phyloP scores from a whole-genome alignment of 306 rosid genomes.

The Prunus mongolica region DNA sequence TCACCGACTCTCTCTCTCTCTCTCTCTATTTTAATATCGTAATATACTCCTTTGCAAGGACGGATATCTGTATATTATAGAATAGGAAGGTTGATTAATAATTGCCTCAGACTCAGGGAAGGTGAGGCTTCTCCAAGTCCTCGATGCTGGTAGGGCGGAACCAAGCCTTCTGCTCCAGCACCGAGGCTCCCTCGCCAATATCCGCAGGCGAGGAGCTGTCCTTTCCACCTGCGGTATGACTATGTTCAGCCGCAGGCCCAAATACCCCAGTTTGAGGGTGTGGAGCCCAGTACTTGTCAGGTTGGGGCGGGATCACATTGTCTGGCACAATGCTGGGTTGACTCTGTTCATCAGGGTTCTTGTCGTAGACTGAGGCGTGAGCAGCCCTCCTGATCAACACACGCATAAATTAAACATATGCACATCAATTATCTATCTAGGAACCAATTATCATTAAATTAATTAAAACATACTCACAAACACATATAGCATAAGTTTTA shows the following conservation, averaged over 20 bases:
- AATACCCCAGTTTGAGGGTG: constrained; percentile 89
- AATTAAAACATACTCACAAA: background rate
- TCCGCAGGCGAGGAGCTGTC: constrained; percentile 4
- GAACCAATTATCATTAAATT: too few species aligned
- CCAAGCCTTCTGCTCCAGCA: constrained; percentile 87
- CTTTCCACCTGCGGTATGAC: constrained; percentile 12
- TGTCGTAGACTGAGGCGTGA: constrained; percentile 67
- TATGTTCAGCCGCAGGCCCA: constrained; percentile 53
- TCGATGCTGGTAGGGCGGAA: constrained; percentile 81
- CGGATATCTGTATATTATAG: background rate
- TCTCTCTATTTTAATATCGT: background rate
- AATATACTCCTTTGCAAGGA: background rate
- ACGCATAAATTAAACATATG: background rate
- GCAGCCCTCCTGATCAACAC: constrained; percentile 51
- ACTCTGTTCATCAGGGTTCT: constrained; percentile 66
- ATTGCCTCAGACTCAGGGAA: background rate
- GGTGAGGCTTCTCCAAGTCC: constrained; percentile 91
- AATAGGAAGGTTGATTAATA: background rate
- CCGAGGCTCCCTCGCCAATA: constrained; percentile 30
- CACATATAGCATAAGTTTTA: too few species aligned
- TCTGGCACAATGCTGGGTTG: constrained; percentile 55
- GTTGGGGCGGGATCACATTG: constrained; percentile 49
- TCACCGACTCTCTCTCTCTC: too few species aligned
- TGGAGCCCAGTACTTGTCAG: constrained; percentile 83
- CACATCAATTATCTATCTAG: too few species aligned